These are phyloP conservation scores for Hypoxylon subgilvum DNA, from an alignment of 495 filamentous ascomycete genomes.

Conservation along the genomic window DNA sequence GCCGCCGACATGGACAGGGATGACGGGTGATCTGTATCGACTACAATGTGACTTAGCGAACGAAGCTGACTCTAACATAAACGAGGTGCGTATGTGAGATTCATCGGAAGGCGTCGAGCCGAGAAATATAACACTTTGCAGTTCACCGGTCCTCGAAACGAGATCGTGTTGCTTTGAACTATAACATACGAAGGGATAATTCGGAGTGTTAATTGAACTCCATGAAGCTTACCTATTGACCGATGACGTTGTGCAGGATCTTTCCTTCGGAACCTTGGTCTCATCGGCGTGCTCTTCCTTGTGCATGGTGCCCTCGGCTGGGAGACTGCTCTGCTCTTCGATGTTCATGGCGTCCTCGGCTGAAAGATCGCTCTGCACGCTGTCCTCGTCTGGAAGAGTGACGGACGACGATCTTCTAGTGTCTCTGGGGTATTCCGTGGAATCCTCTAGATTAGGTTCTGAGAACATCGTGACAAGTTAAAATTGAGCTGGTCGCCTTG, in stretches of 20 bases:
- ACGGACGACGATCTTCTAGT: slow-evolving; percentile 50
- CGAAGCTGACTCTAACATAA: slow-evolving; percentile 1
- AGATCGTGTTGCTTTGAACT: neutral
- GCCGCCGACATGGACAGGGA: slow-evolving; percentile 50
- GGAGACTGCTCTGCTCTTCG: slow-evolving; percentile 20
- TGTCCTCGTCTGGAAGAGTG: slow-evolving; percentile 46
- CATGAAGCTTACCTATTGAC: slow-evolving; percentile 50
- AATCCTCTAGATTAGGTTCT: too few relatives aligned
- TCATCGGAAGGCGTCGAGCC: too few relatives aligned
- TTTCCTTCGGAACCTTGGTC: slow-evolving; percentile 52
- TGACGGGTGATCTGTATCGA: slow-evolving; percentile 49
- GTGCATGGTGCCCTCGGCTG: too few relatives aligned
- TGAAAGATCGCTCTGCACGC: slow-evolving; percentile 38
- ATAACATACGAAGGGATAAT: neutral
- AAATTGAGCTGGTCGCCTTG: neutral
- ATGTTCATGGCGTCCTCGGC: slow-evolving; percentile 40
- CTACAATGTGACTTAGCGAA: slow-evolving; percentile 35
- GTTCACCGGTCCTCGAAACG: too few relatives aligned
- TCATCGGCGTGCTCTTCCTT: too few relatives aligned
- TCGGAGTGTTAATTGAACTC: neutral
- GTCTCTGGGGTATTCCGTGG: too few relatives aligned
- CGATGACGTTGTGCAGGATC: slow-evolving; percentile 54
- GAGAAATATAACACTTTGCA: too few relatives aligned
- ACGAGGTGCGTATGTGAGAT: too few relatives aligned
- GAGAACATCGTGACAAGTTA: slow-evolving; percentile 5